Percentiles rank a stretch among this genome's conserved stretches.
These are phyloP conservation scores for Rhizomucor miehei DNA, from an alignment of 371 early-diverging fungal genomes.

Conservation along the genomic window DNA sequence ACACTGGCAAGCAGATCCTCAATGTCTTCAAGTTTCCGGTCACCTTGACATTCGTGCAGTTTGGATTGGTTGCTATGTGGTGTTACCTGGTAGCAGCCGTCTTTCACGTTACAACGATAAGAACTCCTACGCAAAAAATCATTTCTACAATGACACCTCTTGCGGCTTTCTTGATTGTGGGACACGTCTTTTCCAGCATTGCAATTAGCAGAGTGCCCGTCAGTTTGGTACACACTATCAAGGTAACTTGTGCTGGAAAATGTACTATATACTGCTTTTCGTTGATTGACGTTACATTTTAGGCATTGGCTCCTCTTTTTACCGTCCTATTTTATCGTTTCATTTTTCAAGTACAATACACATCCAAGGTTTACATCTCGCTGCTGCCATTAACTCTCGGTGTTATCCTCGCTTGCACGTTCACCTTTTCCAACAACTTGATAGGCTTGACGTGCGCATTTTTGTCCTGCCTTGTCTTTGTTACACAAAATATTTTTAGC, in stretches of 20 bases:
- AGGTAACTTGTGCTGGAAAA: constrained; percentile 42
- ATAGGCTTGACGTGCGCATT: constrained; percentile 75
- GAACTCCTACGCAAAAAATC: constrained; percentile 50
- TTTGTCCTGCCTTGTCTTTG: constrained; percentile 74
- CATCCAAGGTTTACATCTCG: constrained; percentile 69
- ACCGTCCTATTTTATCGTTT: constrained; percentile 77
- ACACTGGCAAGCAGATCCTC: constrained; percentile 74
- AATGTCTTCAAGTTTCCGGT: constrained; percentile 71
- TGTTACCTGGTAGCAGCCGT: constrained; percentile 44
- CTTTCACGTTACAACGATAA: constrained; percentile 44
- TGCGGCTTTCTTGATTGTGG: constrained; percentile 73
- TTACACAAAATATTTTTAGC: constrained; percentile 79
- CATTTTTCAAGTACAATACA: constrained; percentile 61
- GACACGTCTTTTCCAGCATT: constrained; percentile 76
- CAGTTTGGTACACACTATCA: constrained; percentile 85
- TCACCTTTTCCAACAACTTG: constrained; percentile 7
- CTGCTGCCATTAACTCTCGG: constrained; percentile 80
- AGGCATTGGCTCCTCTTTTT: constrained; percentile 87
- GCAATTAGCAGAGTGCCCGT: constrained; percentile 79
- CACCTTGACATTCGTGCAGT: constrained; percentile 77
- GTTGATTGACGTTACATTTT: too few species aligned
- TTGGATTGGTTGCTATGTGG: constrained; percentile 65
- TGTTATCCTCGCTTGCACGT: constrained; percentile 59
- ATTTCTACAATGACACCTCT: constrained; percentile 66
- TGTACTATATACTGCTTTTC: constrained; percentile 6